Evolutionary conservation across 2,329 filamentous ascomycete genomes (phyloP), one percentile per base, ranked within the genome.

Genomic region (Ophiostoma montium): DNA sequence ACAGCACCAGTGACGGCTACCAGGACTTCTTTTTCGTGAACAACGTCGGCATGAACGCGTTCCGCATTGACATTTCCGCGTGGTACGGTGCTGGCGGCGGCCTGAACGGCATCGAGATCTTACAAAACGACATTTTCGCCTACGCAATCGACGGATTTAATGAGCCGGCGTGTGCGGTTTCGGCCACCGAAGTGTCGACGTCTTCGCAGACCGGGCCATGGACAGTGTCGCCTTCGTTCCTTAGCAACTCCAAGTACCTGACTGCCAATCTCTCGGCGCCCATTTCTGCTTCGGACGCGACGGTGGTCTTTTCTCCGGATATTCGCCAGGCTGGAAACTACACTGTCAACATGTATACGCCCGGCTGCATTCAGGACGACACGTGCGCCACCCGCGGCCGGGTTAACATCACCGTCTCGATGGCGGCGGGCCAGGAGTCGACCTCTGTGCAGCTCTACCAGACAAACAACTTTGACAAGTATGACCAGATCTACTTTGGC

Each of bases 391-490:
- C 73, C 13, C 81, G 92, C 59, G 92, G 90, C 15, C 76, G 80
- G 58, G 82, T 95, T 50, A 88, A 88, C 56, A 72, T 98, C 47
- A 75, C 78, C 3, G 66, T 69, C 56, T 59, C 66, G 50, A 60
- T 64, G 57, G 57, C 67, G 58, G 54, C 55, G 46, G 61, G 64
- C 33, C 69, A 75, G 5, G 71, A 80, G 50, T 72, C 76, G 27
- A 77, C 72, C 1, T 73, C 76, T 0, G 47, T 54, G 10, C 52
- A 53, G 38, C 68, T 95, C 8, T 94, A 76, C 61, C 92, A 98
- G 65, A 95, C 89, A 16, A 98, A 98, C 66, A 76, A 94, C 62
- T 94, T 82, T 63, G 90, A 96, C 70, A 98, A 98, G 65, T 96
- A 94, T 60, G 92, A 98, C 61, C 81, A 86, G 57, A 80, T 98